These are phyloP conservation scores for Raddia guianensis DNA, from an alignment of 176 grass and related monocot genomes.

Conservation along the genomic window DNA sequence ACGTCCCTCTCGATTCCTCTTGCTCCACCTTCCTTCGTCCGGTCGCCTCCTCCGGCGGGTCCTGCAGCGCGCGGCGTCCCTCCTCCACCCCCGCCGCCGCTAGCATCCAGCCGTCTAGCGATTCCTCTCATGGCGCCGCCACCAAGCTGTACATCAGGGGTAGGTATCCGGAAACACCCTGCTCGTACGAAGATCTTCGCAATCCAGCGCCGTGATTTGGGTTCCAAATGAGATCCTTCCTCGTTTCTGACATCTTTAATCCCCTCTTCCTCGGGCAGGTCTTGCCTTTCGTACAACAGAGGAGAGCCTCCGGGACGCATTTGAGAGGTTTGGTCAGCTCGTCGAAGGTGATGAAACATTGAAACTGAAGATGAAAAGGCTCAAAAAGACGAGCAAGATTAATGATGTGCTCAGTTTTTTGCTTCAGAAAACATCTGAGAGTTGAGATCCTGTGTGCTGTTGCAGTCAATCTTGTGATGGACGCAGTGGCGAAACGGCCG, in stretches of 20 bases:
- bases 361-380: background rate
- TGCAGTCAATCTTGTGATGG: slow-evolving; percentile 78
- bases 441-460: slow-evolving; percentile 5
- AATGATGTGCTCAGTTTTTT: background rate
- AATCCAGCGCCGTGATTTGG: background rate
- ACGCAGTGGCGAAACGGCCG: slow-evolving; percentile 60
- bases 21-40: background rate
- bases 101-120: slow-evolving; percentile 33
- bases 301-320: slow-evolving; percentile 63
- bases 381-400: background rate
- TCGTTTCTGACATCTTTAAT: background rate
- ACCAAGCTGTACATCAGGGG: slow-evolving; percentile 67
- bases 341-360: slow-evolving; percentile 53
- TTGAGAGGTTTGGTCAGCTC: slow-evolving; percentile 68
- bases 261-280: slow-evolving; percentile 35
- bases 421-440: background rate
- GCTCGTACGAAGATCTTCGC: background rate
- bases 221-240: background rate
- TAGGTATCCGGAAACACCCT: slow-evolving; percentile 32
- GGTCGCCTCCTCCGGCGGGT: background rate
- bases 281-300: slow-evolving; percentile 74
- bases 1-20: background rate
- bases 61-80: background rate
- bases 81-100: background rate
- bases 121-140: slow-evolving; percentile 8